These are phyloP conservation scores for Lipomyces anomalus DNA, from an alignment of 805 yeast genomes.

Conservation along the genomic window DNA sequence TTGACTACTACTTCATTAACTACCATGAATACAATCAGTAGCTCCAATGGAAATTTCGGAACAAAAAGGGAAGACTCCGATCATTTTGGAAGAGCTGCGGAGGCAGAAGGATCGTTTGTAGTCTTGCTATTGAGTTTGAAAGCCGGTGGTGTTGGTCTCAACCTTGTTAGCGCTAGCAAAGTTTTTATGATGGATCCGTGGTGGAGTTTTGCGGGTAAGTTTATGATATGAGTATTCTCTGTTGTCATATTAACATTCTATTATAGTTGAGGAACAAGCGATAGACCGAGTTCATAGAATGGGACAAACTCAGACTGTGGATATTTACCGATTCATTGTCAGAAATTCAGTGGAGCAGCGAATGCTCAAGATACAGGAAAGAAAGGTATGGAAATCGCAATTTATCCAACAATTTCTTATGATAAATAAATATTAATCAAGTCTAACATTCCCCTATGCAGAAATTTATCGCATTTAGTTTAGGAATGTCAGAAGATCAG, in stretches of 20 bases:
- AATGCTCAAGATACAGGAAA: slow-evolving; percentile 80
- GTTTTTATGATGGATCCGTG: slow-evolving; percentile 95
- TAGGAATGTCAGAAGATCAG: slow-evolving; percentile 35
- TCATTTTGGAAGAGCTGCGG: background rate
- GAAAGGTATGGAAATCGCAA: no score
- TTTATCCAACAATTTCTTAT: no score
- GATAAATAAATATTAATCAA: no score
- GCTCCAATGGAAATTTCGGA: background rate
- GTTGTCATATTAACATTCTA: no score
- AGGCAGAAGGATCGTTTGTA: slow-evolving; percentile 26
- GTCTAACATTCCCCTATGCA: no score
- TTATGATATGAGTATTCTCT: no score
- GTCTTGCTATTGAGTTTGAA: slow-evolving; percentile 69
- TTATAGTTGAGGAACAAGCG: slow-evolving; percentile 26
- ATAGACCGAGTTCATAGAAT: slow-evolving; percentile 73
- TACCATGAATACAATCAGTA: slow-evolving; percentile 18
- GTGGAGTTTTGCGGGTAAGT: slow-evolving; percentile 96
- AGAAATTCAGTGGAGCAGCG: slow-evolving; percentile 79
- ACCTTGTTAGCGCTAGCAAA: slow-evolving; percentile 73
- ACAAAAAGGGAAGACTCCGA: no score
- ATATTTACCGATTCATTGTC: slow-evolving; percentile 73
- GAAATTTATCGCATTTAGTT: slow-evolving; percentile 33
- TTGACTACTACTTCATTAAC: no score
- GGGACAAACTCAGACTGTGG: slow-evolving; percentile 69
- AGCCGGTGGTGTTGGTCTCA: slow-evolving; percentile 93